Evolutionary conservation across 169 alveolate species (phyloP).

Genomic region (Besnoitia besnoiti): DNA sequence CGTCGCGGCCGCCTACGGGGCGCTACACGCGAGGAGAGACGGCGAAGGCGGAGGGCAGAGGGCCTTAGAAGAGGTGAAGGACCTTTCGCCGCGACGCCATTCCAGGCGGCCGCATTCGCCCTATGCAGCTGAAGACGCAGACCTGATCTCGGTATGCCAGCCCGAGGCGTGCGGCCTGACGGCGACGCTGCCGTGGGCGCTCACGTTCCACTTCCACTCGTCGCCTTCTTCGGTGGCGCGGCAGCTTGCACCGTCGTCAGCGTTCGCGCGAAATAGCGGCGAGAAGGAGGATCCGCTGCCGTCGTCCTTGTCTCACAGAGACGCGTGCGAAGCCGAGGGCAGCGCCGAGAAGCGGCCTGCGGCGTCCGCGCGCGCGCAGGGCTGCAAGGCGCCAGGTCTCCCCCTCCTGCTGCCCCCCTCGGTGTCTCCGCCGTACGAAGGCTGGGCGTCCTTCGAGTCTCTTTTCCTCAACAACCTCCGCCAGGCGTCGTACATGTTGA

Average conservation of each 20-base stretch:
- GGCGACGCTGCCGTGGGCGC: conserved; percentile 59
- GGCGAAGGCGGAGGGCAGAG: neutral
- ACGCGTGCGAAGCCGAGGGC: neutral
- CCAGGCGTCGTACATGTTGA: conserved; percentile 59
- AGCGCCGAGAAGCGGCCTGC: neutral
- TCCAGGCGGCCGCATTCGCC: neutral
- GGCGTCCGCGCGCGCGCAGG: neutral
- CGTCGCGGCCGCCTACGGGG: no score
- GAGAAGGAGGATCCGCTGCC: neutral
- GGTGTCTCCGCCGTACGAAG: conserved; percentile 27
- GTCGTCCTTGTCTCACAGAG: neutral
- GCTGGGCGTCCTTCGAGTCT: conserved; percentile 65
- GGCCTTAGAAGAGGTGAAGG: neutral
- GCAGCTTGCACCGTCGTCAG: neutral
- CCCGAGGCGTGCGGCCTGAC: conserved; percentile 50
- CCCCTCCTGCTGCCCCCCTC: neutral
- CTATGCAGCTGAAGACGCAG: neutral
- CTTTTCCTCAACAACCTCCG: conserved; percentile 51
- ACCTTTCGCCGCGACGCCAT: neutral
- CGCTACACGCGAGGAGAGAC: neutral
- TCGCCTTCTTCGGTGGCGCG: conserved; percentile 26
- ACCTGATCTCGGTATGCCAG: neutral
- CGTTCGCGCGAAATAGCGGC: neutral
- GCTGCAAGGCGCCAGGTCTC: neutral
- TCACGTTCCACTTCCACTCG: conserved; percentile 57